phyloP scores from a whole-genome alignment of 2,329 filamentous ascomycete species.

The Aureobasidium sp. region DNA sequence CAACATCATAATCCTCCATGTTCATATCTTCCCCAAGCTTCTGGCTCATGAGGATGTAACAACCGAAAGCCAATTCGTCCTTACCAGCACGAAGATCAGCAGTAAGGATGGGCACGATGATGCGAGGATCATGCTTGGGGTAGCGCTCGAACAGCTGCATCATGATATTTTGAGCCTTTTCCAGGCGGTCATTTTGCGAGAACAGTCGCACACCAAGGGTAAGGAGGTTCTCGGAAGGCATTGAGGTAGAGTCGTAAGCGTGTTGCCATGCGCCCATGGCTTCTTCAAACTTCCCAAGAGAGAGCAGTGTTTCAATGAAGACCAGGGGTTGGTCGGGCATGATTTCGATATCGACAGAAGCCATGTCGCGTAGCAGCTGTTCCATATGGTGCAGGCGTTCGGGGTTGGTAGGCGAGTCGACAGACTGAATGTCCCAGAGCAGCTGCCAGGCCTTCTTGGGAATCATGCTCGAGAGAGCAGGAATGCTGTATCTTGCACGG shows the following conservation, averaged over 20 bases:
- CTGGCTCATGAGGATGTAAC: constrained; percentile 59
- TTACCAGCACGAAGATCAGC: constrained; percentile 52
- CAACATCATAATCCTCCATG: constrained; percentile 68
- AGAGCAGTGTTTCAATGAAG: constrained; percentile 27
- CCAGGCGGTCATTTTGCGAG: constrained; percentile 50
- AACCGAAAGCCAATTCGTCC: constrained; percentile 55
- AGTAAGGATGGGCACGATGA: constrained; percentile 62
- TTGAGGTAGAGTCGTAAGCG: constrained; percentile 17
- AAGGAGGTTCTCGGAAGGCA: constrained; percentile 38
- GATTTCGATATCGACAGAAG: constrained; percentile 17
- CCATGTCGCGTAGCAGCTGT: constrained; percentile 28
- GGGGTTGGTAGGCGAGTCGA: constrained; percentile 16
- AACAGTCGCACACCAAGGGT: constrained; percentile 61
- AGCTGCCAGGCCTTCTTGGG: constrained; percentile 29
- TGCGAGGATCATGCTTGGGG: constrained; percentile 45
- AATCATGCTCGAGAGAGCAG: constrained; percentile 21
- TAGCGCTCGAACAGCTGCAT: constrained; percentile 45
- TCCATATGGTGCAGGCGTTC: constrained; percentile 22
- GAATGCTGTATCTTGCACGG: constrained; percentile 21
- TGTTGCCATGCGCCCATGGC: constrained; percentile 30
- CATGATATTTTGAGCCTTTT: constrained; percentile 52
- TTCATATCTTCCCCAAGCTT: constrained; percentile 55
- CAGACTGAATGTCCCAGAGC: constrained; percentile 28
- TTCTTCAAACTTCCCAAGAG: constrained; percentile 23
- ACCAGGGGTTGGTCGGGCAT: constrained; percentile 23